Conservation (phyloP, 2,329 filamentous ascomycete genomes). For the Claviceps digitariae region DNA sequence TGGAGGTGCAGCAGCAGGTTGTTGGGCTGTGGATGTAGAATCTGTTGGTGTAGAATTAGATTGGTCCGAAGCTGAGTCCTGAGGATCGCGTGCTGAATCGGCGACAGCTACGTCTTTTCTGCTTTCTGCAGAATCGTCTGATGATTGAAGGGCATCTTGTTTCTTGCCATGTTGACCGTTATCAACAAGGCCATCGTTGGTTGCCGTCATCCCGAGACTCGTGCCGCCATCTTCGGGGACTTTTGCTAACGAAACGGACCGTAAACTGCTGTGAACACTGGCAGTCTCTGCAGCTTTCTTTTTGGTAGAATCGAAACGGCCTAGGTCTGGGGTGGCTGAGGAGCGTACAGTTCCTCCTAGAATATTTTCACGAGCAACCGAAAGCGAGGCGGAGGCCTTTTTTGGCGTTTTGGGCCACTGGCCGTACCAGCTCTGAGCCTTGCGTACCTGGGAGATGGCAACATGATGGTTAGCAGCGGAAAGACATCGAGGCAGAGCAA, state of each 20-base stretch:
- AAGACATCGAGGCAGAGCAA: background rate
- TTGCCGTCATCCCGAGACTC: background rate
- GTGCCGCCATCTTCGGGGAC: constrained; percentile 13
- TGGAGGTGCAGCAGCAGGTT: constrained; percentile 15
- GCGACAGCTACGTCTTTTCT: background rate
- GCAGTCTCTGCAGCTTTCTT: constrained; percentile 23
- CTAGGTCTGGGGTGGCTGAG: constrained; percentile 32
- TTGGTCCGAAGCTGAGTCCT: background rate
- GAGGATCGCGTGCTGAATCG: background rate
- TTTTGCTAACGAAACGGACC: constrained; percentile 12
- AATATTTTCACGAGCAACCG: constrained; percentile 47
- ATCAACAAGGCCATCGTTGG: background rate
- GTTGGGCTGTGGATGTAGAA: constrained; percentile 1
- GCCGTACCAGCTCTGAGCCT: constrained; percentile 48
- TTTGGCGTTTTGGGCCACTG: constrained; percentile 45
- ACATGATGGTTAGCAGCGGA: background rate
- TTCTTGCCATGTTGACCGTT: background rate
- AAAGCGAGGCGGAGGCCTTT: constrained; percentile 46
- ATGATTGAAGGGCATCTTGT: constrained; percentile 3
- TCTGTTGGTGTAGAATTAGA: background rate
- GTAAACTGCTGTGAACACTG: constrained; percentile 16
- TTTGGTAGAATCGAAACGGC: constrained; percentile 29
- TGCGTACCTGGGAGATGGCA: constrained; percentile 24
- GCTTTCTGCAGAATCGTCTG: background rate
- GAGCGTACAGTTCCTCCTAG: constrained; percentile 40